A percentile compares a stretch with the other conserved stretches of the same genome.
Conservation (phyloP, 495 filamentous ascomycete species). For the Annulohypoxylon bovei region DNA sequence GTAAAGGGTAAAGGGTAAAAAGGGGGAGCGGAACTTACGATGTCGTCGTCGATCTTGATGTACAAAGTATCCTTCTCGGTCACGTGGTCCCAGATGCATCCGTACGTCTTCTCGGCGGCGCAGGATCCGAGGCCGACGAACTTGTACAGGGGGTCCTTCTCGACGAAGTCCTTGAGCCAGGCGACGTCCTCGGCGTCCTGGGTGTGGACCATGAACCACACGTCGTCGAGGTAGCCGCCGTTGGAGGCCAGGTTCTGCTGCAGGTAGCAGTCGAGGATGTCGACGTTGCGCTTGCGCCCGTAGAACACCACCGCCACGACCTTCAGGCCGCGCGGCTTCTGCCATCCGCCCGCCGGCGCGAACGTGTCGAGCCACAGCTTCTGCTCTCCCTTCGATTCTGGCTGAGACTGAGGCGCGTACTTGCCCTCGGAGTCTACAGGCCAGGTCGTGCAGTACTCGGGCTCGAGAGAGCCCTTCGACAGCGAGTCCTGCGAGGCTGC, state of each 20-base stretch:
- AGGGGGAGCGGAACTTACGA: neutral
- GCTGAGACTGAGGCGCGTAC: neutral
- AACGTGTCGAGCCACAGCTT: neutral
- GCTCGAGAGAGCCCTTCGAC: neutral
- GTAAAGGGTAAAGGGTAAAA: neutral
- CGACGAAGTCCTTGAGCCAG: neutral
- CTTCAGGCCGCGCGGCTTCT: neutral
- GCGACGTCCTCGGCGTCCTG: neutral
- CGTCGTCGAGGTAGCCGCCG: neutral
- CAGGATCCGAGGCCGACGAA: neutral
- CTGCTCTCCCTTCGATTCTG: neutral
- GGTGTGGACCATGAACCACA: neutral
- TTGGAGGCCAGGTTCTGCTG: neutral
- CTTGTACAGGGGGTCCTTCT: neutral
- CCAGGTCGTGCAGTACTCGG: conserved; percentile 11
- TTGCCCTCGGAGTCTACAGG: conserved; percentile 6
- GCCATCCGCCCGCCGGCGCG: neutral
- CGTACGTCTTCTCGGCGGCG: neutral
- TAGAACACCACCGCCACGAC: neutral
- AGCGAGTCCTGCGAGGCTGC: neutral
- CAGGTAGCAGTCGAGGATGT: conserved; percentile 1
- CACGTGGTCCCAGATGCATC: neutral
- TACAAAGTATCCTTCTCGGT: neutral
- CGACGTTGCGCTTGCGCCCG: neutral
- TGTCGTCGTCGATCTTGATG: neutral